Percentiles rank a stretch among this genome's conserved stretches.
phyloP scores from a whole-genome alignment of 1,139 yeast genomes.

The Yamadazyma friedrichii region DNA sequence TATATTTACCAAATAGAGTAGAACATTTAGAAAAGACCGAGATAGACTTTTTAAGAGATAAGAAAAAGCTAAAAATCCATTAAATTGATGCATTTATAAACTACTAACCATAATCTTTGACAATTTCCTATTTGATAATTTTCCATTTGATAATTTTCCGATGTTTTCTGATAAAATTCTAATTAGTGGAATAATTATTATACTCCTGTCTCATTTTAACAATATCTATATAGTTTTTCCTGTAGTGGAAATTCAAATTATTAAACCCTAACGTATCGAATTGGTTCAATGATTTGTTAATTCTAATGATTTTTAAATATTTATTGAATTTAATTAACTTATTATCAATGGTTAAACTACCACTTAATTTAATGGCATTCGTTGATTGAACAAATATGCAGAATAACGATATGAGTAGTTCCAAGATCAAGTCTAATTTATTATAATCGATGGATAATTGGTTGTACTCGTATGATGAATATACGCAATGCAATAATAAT shows the following conservation, averaged over 20 bases:
- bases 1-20: too few relatives aligned
- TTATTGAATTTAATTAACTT: constrained; percentile 19
- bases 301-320: constrained; percentile 45
- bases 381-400: constrained; percentile 38
- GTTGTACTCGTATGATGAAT: constrained; percentile 52
- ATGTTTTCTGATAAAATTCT: too few relatives aligned
- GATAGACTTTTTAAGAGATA: too few relatives aligned
- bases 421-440: constrained; percentile 37
- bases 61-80: too few relatives aligned
- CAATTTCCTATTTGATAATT: too few relatives aligned
- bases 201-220: constrained; percentile 19
- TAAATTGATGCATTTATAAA: too few relatives aligned
- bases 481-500: constrained; percentile 46
- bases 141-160: too few relatives aligned
- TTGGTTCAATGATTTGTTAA: constrained; percentile 45
- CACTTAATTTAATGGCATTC: constrained; percentile 23
- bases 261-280: constrained; percentile 46
- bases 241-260: constrained; percentile 41
- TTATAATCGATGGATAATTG: constrained; percentile 26
- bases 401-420: constrained; percentile 39
- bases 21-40: too few relatives aligned
- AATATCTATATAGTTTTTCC: constrained; percentile 48
- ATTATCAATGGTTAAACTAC: constrained; percentile 23
- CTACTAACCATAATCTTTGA: too few relatives aligned
- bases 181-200: background rate